These are phyloP conservation scores for Hypholoma sublateritium DNA, from an alignment of 768 basidiomycete species.

Conservation along the genomic window DNA sequence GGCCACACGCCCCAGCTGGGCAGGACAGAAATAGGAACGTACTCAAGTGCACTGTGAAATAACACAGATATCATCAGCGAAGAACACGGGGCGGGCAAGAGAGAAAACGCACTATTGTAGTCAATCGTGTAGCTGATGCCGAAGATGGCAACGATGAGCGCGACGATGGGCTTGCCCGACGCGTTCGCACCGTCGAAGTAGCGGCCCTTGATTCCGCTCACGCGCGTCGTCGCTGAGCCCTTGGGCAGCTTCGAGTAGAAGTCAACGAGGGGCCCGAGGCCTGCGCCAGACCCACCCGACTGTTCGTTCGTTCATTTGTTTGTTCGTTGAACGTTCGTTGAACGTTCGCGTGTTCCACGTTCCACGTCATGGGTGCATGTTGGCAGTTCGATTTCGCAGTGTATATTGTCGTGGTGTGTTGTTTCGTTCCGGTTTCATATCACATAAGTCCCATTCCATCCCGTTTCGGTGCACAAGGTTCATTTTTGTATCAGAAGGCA, in stretches of 20 bases:
- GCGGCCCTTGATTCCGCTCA: constrained; percentile 72
- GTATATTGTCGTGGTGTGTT: background rate
- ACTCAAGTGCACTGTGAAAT: constrained; percentile 78
- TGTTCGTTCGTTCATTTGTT: constrained; percentile 24
- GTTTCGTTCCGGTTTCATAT: background rate
- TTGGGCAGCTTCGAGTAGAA: constrained; percentile 98
- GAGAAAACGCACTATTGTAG: constrained; percentile 74
- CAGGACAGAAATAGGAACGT: constrained; percentile 28
- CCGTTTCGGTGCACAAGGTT: no score
- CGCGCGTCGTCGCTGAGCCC: constrained; percentile 64
- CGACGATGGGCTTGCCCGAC: constrained; percentile 65
- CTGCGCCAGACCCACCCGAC: constrained; percentile 81
- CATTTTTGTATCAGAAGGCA: constrained; percentile 2
- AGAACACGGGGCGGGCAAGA: constrained; percentile 5
- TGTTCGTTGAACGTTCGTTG: background rate
- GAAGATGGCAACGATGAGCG: constrained; percentile 65
- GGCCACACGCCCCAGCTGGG: background rate
- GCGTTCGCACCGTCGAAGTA: constrained; percentile 89
- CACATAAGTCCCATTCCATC: background rate
- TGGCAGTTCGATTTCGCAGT: no score
- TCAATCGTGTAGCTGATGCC: constrained; percentile 84
- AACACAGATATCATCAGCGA: constrained; percentile 3
- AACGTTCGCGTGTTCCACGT: no score
- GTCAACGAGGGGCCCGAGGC: constrained; percentile 83
- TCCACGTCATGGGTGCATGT: no score